Evolutionary conservation across 768 basidiomycete species (phyloP).

Genomic region (Lactarius indigo): DNA sequence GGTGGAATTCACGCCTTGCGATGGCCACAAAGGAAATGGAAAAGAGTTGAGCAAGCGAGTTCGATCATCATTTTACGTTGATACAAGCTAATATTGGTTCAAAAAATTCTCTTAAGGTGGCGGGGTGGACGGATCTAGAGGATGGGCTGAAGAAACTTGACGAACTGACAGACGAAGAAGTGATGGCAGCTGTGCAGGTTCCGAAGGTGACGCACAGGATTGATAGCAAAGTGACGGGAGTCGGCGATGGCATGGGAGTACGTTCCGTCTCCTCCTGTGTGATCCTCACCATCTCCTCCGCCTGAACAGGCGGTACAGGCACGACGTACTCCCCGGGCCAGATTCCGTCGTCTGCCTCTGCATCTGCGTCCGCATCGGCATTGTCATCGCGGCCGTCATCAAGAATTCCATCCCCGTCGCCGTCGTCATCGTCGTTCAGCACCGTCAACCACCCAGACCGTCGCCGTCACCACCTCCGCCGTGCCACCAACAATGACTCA

Average conservation of each 20-base stretch:
- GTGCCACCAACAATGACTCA: neutral
- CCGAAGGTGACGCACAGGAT: too few relatives aligned
- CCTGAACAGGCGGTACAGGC: neutral
- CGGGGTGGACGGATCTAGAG: neutral
- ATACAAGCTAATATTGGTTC: neutral
- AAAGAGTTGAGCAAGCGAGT: neutral
- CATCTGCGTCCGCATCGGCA: too few relatives aligned
- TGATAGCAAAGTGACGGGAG: too few relatives aligned
- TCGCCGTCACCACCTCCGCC: neutral
- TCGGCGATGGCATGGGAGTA: too few relatives aligned
- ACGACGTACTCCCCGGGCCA: constrained; percentile 9
- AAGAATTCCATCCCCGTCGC: neutral
- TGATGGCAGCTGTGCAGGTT: neutral
- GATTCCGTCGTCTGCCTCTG: neutral
- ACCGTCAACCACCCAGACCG: neutral
- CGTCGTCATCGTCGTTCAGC: neutral
- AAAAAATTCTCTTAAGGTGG: neutral
- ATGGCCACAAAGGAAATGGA: neutral
- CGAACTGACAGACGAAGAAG: neutral
- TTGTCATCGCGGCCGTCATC: neutral
- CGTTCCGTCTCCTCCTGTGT: constrained; percentile 13
- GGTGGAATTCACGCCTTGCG: too few relatives aligned
- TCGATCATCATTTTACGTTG: neutral
- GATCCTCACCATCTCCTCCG: neutral
- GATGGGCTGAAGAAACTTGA: neutral